A percentile compares a stretch with the other conserved stretches of the same genome.
Conservation (phyloP, 768 basidiomycete genomes). For the Boletus tylopilopsis region DNA sequence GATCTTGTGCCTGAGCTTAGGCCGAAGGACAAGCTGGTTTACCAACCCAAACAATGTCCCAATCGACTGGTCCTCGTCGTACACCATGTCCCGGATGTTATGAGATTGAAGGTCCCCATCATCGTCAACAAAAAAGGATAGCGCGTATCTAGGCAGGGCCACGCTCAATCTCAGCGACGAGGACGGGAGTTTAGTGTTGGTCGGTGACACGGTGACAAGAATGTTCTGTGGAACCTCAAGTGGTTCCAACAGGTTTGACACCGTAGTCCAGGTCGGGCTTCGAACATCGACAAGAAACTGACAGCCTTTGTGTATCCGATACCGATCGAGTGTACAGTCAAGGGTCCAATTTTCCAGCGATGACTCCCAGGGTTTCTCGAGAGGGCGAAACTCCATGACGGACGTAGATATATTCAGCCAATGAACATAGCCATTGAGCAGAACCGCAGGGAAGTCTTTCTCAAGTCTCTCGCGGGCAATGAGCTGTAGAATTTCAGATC, state of each 20-base stretch:
- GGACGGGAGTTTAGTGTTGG: neutral
- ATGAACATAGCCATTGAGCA: conserved; percentile 25
- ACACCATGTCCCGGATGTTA: conserved; percentile 39
- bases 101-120: conserved; percentile 35
- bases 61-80: conserved; percentile 38
- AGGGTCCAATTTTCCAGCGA: conserved; percentile 28
- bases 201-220: conserved; percentile 12
- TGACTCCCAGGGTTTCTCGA: conserved; percentile 21
- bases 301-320: conserved; percentile 5
- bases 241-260: conserved; percentile 19
- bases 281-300: conserved; percentile 25
- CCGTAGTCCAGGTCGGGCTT: conserved; percentile 27
- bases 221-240: conserved; percentile 25
- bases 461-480: conserved; percentile 23
- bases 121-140: conserved; percentile 38
- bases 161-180: conserved; percentile 20
- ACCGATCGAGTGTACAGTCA: conserved; percentile 3
- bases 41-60: conserved; percentile 45
- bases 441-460: conserved; percentile 23
- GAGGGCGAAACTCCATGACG: conserved; percentile 26
- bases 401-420: conserved; percentile 27
- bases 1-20: conserved; percentile 1
- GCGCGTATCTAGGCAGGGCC: conserved; percentile 38
- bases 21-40: conserved; percentile 40
- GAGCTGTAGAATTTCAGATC: conserved; percentile 13